Evolutionary conservation across 306 rosid species (phyloP), one percentile per base, ranked within the genome.

Genomic region (Prunus mongolica): DNA sequence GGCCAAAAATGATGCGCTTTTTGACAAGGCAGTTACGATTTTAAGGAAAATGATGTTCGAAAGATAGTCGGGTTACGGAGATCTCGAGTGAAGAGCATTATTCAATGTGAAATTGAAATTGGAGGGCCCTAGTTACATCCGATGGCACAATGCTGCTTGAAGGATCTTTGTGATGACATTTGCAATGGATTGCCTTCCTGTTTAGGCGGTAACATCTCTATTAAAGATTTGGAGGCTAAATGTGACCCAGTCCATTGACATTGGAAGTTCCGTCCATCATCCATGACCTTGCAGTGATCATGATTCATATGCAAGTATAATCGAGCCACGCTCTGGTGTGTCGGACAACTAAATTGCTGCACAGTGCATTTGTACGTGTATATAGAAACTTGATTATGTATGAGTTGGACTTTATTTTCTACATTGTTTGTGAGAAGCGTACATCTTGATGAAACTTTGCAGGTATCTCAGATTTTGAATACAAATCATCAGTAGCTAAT

Each of bases 41-140:
- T 79, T 89, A 77, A 87, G 90, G 77, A 85, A 84, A 56, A 83
- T 49, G 18, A 45, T 88, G 57, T 87, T 91, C 60, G 78, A 77
- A 83, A 65, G 60, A 72, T 75, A 62, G 12, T 7, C 6, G 55
- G 2, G 34, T 58, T 8, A 24, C 1, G 38, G 44, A 52, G 67
- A 65, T 27, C 71, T 41, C 56, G 58, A 22, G 34, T 20, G 52
- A 71, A 71, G 64, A 62, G 71, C 60, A 80, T 22, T 72, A 9
- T 45, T 63, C 52, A 62, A 65, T 56, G 11, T 14, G 69, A 19
- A 55, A 18, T 54, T 9, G 18, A 32, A 24, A 55, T 41, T 19
- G 41, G 12, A 41, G 28, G 16, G 16, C 13, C 50, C 19, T 2
- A 10, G 85, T 50, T 56, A 69, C 74, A 41, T 72, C 58, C 1